Evolutionary conservation across 208 protist species (phyloP), one percentile per base, ranked within the genome.

Genomic region (Leishmania arabica): DNA sequence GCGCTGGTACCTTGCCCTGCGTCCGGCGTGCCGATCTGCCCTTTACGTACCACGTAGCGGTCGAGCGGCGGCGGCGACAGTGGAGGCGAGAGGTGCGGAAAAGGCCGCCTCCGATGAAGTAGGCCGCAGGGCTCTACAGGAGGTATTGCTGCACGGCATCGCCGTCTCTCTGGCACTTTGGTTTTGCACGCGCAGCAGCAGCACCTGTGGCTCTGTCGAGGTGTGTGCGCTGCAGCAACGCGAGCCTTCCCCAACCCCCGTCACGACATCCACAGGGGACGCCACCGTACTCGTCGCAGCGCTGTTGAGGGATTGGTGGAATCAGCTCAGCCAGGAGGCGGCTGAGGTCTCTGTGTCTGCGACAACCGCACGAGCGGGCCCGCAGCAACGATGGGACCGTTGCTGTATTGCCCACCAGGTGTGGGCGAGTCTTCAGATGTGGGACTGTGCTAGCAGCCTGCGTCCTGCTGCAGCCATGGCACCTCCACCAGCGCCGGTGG

Each of bases 91-190:
- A 13, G 45, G 45, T 62, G 51, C 31, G 17, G 31, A 62, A 31
- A 21, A 76, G 34, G 31, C 34, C 31, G 24, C 3, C n/a, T 5
- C 13, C 11, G 31, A 42, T 34, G 74, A 65, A 11, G 24, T 13
- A 65, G 40, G 6, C 11, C 37, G 21, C 21, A 11, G 53, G 24
- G 74, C 74, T 58, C 34, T 77, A 11, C 53, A 75, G 24, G 82
- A 85, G 34, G 56, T 85, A 34, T 47, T 82, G 2, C n/a, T 79
- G 24, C 82, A 85, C 56, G 77, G 82, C 31, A 42, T 85, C 56
- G 45, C 76, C 42, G 51, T 34, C 58, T 85, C 82, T 40, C 82
- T 85, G 21, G 82, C 77, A 19, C 73, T 75, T 71, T 85, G 82
- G 82, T 82, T 76, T 60, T 45, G 51, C 64, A 53, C 51, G 27